Percentiles rank a stretch among this genome's conserved stretches.
Conservation (phyloP, 1,139 yeast genomes). For the Entelexis sorbosivorans region DNA sequence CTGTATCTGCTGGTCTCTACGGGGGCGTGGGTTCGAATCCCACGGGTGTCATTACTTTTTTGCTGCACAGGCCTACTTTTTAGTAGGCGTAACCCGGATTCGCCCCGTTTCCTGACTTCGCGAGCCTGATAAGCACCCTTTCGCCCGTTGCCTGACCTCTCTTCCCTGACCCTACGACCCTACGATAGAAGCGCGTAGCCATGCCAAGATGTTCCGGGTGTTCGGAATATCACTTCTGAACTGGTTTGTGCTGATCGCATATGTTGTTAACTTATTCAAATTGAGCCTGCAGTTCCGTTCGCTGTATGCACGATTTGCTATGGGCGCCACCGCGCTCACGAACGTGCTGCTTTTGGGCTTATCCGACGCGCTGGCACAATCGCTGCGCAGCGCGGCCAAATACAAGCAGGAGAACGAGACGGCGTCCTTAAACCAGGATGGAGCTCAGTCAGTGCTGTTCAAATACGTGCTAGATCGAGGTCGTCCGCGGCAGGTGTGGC, state of each 20-base stretch:
- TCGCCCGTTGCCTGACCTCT: no score
- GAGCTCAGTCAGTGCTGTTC: slow-evolving; percentile 23
- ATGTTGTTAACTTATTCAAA: slow-evolving; percentile 18
- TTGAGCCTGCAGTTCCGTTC: slow-evolving; percentile 32
- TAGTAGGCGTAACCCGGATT: no score
- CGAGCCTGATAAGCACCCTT: not conserved
- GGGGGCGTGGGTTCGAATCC: slow-evolving; percentile 25
- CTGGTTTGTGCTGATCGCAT: slow-evolving; percentile 13
- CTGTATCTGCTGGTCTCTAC: slow-evolving; percentile 23
- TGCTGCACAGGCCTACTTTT: no score
- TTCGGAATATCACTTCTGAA: slow-evolving; percentile 11
- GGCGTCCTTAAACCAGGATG: slow-evolving; percentile 17
- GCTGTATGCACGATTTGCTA: slow-evolving; percentile 55
- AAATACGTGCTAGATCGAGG: slow-evolving; percentile 30
- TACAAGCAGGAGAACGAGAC: slow-evolving; percentile 6
- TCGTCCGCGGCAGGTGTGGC: slow-evolving; percentile 30
- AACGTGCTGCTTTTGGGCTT: slow-evolving; percentile 74
- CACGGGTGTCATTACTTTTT: slow-evolving; percentile 19
- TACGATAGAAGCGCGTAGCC: not conserved
- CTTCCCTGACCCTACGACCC: slow-evolving; percentile 8
- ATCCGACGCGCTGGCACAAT: slow-evolving; percentile 83
- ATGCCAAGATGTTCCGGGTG: slow-evolving; percentile 8
- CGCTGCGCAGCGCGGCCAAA: slow-evolving; percentile 31
- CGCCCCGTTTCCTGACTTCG: no score
- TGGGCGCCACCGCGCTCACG: slow-evolving; percentile 71